Conservation (phyloP, 1,284 basidiomycete genomes). For the Pseudozyma sp. region DNA sequence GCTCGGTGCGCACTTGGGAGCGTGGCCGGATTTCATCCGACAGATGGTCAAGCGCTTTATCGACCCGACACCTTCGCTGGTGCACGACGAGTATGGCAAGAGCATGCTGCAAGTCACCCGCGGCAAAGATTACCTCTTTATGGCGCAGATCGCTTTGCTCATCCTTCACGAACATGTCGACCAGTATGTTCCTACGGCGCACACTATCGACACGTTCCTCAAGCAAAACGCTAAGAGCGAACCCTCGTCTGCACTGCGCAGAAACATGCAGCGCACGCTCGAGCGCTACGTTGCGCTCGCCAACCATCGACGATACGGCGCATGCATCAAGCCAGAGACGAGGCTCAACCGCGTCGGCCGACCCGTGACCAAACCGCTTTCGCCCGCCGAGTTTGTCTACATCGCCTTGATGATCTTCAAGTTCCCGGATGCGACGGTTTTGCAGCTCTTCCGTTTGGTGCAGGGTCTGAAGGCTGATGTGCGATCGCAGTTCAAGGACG, state of each 20-base stretch:
- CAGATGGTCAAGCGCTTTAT: conserved; percentile 52
- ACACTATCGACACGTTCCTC: conserved; percentile 36
- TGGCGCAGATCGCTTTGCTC: conserved; percentile 49
- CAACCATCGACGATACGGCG: conserved; percentile 37
- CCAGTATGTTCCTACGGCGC: conserved; percentile 27
- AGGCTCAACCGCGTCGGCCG: conserved; percentile 19
- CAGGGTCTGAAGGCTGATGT: conserved; percentile 42
- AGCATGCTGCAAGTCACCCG: conserved; percentile 29
- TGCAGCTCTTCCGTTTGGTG: conserved; percentile 38
- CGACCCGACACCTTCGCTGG: conserved; percentile 35
- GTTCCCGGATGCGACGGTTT: conserved; percentile 27
- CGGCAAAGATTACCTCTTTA: conserved; percentile 48
- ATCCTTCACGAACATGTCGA: conserved; percentile 14
- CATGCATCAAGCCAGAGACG: conserved; percentile 40
- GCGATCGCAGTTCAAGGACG: conserved; percentile 48
- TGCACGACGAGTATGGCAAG: conserved; percentile 37
- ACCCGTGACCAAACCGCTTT: conserved; percentile 28
- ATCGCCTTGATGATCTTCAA: conserved; percentile 41
- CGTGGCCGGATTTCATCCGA: conserved; percentile 50
- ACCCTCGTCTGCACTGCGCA: conserved; percentile 10
- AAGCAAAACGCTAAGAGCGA: conserved; percentile 17
- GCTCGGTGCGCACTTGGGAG: conserved; percentile 48
- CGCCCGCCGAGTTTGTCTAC: conserved; percentile 53
- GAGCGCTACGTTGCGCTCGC: conserved; percentile 43
- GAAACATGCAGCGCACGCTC: conserved; percentile 28